A percentile compares a stretch with the other conserved stretches of the same genome.
These are phyloP conservation scores for Orbilia ellipsospora DNA, from an alignment of 2,329 filamentous ascomycete genomes.

Conservation along the genomic window DNA sequence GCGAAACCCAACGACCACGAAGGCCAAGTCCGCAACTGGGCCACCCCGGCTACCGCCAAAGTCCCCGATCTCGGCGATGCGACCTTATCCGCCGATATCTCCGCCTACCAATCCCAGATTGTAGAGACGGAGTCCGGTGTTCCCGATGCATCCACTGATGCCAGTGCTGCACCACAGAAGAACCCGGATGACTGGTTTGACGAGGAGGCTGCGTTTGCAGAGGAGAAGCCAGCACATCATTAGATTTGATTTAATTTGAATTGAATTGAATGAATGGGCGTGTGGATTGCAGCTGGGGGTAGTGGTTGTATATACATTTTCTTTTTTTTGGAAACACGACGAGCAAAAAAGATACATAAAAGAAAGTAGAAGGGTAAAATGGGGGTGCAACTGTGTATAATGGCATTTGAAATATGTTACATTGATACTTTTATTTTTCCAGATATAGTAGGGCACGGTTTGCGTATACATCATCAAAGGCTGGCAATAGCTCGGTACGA, in stretches of 20 bases:
- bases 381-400: constrained; percentile 47
- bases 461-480: too few relatives aligned
- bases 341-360: neutral
- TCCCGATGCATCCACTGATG: constrained; percentile 70
- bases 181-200: constrained; percentile 83
- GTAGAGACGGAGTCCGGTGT: constrained; percentile 86
- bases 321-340: constrained; percentile 41
- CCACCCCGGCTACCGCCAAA: constrained; percentile 79
- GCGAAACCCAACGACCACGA: constrained; percentile 88
- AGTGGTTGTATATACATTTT: neutral
- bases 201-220: constrained; percentile 69
- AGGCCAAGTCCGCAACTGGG: constrained; percentile 90
- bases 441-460: too few relatives aligned
- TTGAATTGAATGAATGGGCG: neutral
- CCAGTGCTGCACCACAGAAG: constrained; percentile 27
- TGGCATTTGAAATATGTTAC: constrained; percentile 39
- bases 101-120: constrained; percentile 92
- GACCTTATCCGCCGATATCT: constrained; percentile 89
- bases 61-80: constrained; percentile 83
- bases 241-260: constrained; percentile 50
- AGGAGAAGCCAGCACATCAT: constrained; percentile 66
- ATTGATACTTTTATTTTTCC: neutral
- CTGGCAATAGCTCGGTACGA: too few relatives aligned
- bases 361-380: neutral
- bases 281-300: neutral